Evolutionary conservation across 805 yeast species (phyloP), one percentile per base, ranked within the genome.

Genomic region (Starmerella sp.): DNA sequence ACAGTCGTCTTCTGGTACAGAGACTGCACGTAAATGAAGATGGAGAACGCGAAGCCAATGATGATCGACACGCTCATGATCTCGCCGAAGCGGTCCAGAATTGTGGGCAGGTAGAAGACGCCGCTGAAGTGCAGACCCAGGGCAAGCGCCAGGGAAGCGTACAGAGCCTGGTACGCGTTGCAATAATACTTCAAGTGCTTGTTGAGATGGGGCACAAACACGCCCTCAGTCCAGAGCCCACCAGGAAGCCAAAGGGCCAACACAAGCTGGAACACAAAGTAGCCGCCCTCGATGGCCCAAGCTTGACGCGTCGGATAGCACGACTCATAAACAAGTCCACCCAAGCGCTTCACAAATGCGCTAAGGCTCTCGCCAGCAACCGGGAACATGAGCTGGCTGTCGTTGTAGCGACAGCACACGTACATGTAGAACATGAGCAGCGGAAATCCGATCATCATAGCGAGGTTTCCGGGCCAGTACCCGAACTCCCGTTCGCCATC

Each of bases 361-460:
- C 17, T 34, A 50, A 64, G 53, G 7, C 77, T 63, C 69, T 84
- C 80, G 50, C 73, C 81, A 4, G 67, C 75, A 0, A 68, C 66
- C 3, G 96, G 96, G 69, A 75, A 71, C 29, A 95, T 88, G 32
- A 86, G 76, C 49, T 73, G 65, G 1, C 96, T 96, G 59, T 73
- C 73, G 70, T 88, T 87, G 69, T 84, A 89, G 58, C 79, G 78
- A 51, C 93, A 91, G 64, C 88, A 78, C 53, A 91, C 82, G 95
- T 96, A 91, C 93, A 93, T 84, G 72, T 93, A 93, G 77, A 84
- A 87, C 98, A 93, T 93, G 66, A 93, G 75, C 48, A 83, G 66
- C 7, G 98, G 98, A 73, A 93, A 93, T 3, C 95, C 95, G 46
- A 80, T 67, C 82, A 91, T 80, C 97, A 93, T 91, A 6, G 90